Percentiles rank a stretch among this genome's conserved stretches.
Conservation (phyloP, 371 early-diverging fungal genomes). For the Lichtheimia hyalospora region DNA sequence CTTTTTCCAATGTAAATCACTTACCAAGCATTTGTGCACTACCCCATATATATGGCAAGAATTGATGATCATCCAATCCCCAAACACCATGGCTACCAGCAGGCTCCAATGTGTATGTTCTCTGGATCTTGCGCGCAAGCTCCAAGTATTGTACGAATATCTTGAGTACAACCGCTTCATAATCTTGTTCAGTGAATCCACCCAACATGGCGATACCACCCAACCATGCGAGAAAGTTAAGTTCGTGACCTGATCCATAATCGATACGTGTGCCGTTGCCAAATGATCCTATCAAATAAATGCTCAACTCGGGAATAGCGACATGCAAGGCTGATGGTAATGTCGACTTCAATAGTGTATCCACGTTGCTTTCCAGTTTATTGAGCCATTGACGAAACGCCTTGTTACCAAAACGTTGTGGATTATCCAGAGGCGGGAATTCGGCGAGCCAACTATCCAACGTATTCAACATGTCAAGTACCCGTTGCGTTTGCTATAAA, state of each 20-base stretch:
- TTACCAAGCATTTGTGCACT: slow-evolving; percentile 78
- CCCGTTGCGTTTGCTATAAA: slow-evolving; percentile 48
- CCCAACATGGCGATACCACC: slow-evolving; percentile 72
- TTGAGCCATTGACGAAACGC: slow-evolving; percentile 70
- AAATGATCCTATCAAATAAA: slow-evolving; percentile 86
- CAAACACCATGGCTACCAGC: slow-evolving; percentile 99
- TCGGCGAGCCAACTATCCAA: slow-evolving; percentile 74
- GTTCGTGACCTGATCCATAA: slow-evolving; percentile 99
- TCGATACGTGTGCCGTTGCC: slow-evolving; percentile 96
- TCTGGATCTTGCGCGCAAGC: slow-evolving; percentile 82
- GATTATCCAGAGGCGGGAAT: slow-evolving; percentile 72
- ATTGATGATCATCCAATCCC: slow-evolving; percentile 98
- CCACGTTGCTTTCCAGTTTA: slow-evolving; percentile 42
- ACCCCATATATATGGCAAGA: slow-evolving; percentile 96
- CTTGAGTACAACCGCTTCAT: slow-evolving; percentile 68
- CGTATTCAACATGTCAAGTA: slow-evolving; percentile 62
- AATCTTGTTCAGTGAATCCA: slow-evolving; percentile 59
- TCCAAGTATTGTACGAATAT: slow-evolving; percentile 85
- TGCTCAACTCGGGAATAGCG: slow-evolving; percentile 67
- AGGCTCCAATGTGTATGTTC: slow-evolving; percentile 93
- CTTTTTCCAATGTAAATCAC: not conserved
- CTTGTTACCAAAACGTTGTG: slow-evolving; percentile 80
- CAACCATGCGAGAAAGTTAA: slow-evolving; percentile 93
- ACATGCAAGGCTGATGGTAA: slow-evolving; percentile 41
- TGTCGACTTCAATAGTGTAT: slow-evolving; percentile 26